Evolutionary conservation across 1,284 basidiomycete genomes (phyloP).

Genomic region (Chalciporus sp.): DNA sequence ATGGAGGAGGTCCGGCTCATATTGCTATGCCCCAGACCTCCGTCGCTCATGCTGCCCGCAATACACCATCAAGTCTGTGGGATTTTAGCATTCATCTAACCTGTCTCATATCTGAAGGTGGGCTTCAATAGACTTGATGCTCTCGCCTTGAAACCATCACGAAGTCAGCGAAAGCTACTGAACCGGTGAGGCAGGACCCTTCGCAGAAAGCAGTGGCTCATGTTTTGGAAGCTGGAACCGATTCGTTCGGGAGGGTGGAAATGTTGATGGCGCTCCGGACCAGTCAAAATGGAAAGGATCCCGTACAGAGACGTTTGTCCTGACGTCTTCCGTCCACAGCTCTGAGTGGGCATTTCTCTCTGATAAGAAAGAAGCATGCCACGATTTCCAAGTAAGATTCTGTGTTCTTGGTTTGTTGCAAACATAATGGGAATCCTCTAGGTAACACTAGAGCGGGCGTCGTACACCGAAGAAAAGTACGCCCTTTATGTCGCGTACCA

Average conservation of each 20-base stretch:
- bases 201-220: neutral
- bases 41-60: constrained; percentile 86
- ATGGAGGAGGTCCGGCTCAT: constrained; percentile 86
- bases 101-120: constrained; percentile 9
- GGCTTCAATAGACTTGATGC: constrained; percentile 64
- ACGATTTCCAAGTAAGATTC: constrained; percentile 56
- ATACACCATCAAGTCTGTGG: constrained; percentile 80
- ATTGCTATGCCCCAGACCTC: constrained; percentile 85
- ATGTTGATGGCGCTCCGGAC: constrained; percentile 35
- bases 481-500: constrained; percentile 80
- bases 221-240: constrained; percentile 69
- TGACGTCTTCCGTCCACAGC: constrained; percentile 50
- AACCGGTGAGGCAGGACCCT: constrained; percentile 51
- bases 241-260: constrained; percentile 58
- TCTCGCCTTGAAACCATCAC: constrained; percentile 69
- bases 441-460: constrained; percentile 76
- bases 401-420: neutral
- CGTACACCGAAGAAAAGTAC: constrained; percentile 81
- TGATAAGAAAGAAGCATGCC: constrained; percentile 24
- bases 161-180: constrained; percentile 78
- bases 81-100: constrained; percentile 4
- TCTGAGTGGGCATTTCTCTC: constrained; percentile 34
- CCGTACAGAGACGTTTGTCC: constrained; percentile 33
- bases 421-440: constrained; percentile 33
- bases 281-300: constrained; percentile 25